Evolutionary conservation across 2,329 filamentous ascomycete genomes (phyloP).

Genomic region (Stagonosporopsis tanaceti): DNA sequence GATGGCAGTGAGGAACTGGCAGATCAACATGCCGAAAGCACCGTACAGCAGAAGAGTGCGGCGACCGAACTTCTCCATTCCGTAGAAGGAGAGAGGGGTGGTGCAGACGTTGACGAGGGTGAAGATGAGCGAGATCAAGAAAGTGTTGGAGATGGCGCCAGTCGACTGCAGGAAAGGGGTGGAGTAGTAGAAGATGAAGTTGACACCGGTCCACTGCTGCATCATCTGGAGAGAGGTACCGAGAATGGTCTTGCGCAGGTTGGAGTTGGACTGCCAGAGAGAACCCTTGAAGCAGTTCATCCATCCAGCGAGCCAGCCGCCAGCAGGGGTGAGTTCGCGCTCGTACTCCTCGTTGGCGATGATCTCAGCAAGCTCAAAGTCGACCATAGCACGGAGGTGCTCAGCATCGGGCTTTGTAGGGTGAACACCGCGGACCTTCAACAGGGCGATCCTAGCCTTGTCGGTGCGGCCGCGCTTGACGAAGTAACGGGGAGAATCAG

Average conservation of each 20-base stretch:
- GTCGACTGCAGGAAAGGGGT: constrained; percentile 35
- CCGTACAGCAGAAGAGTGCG: constrained; percentile 75
- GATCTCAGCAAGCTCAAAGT: constrained; percentile 66
- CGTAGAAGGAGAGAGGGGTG: constrained; percentile 73
- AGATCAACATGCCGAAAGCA: constrained; percentile 70
- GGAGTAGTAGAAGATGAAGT: constrained; percentile 49
- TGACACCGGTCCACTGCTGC: constrained; percentile 69
- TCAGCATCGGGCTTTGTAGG: constrained; percentile 12
- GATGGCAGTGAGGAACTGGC: constrained; percentile 42
- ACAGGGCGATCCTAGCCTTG: constrained; percentile 67
- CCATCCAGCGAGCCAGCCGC: constrained; percentile 49
- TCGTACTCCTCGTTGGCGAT: constrained; percentile 76
- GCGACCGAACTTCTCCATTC: constrained; percentile 78
- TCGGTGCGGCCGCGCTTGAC: constrained; percentile 64
- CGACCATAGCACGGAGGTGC: constrained; percentile 42
- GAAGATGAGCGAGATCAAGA: constrained; percentile 74
- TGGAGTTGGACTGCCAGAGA: constrained; percentile 41
- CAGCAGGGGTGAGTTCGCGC: constrained; percentile 64
- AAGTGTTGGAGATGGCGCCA: constrained; percentile 54
- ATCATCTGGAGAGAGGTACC: constrained; percentile 70
- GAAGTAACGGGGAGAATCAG: constrained; percentile 37
- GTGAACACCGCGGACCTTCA: constrained; percentile 61
- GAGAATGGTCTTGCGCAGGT: constrained; percentile 48
- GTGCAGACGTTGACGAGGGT: constrained; percentile 77
- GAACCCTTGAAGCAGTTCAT: constrained; percentile 21